Evolutionary conservation across 768 basidiomycete species (phyloP).

Genomic region (Crassisporium funariophilum): DNA sequence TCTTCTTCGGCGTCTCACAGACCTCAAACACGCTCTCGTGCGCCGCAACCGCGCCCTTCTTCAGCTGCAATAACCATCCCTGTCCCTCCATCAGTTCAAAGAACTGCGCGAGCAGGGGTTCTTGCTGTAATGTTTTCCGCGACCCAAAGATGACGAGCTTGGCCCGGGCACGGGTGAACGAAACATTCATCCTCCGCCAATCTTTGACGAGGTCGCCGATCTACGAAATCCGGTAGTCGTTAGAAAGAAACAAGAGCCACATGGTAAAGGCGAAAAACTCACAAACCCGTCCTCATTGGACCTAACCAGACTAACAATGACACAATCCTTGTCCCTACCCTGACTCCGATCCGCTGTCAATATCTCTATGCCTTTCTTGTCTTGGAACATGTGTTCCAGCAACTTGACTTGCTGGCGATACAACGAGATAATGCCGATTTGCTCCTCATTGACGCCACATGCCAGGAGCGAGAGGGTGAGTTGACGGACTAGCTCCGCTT

Average conservation of each 20-base stretch:
- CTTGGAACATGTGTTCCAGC: constrained; percentile 63
- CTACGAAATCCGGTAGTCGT: constrained; percentile 38
- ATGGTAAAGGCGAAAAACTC: constrained; percentile 30
- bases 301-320: constrained; percentile 90
- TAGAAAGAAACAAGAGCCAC: not conserved
- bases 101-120: constrained; percentile 70
- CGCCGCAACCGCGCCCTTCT: constrained; percentile 50
- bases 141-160: constrained; percentile 95
- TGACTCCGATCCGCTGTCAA: constrained; percentile 93
- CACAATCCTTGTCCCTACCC: constrained; percentile 93
- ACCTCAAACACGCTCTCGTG: constrained; percentile 37
- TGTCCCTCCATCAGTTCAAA: constrained; percentile 72
- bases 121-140: constrained; percentile 66
- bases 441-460: constrained; percentile 64
- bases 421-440: constrained; percentile 87
- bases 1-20: constrained; percentile 16
- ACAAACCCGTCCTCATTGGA: constrained; percentile 81
- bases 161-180: constrained; percentile 88
- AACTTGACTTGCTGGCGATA: constrained; percentile 97
- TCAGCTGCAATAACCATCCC: constrained; percentile 71
- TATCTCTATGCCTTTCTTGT: constrained; percentile 68
- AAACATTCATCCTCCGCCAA: constrained; percentile 96
- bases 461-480: constrained; percentile 64
- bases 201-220: constrained; percentile 93
- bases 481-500: constrained; percentile 72